A percentile compares a stretch with the other conserved stretches of the same genome.
Evolutionary conservation across 164 flowering plant genomes (phyloP).

Genomic region (Platanus orientalis): DNA sequence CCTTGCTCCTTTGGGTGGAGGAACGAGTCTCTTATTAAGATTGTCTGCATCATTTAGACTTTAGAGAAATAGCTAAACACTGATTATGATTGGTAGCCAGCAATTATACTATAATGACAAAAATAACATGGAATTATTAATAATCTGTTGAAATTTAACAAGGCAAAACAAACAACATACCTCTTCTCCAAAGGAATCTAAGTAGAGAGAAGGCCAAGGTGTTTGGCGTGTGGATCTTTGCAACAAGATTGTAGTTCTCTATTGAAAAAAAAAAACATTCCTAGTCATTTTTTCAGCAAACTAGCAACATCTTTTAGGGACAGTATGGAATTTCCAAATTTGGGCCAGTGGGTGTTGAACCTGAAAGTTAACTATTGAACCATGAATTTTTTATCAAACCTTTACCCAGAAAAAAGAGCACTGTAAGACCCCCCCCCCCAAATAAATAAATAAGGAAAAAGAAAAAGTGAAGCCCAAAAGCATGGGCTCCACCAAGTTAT

Average conservation of each 20-base stretch:
- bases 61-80: background rate
- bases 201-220: slow-evolving; percentile 89
- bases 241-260: slow-evolving; percentile 85
- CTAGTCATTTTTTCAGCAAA: background rate
- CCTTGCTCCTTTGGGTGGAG: no score
- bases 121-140: background rate
- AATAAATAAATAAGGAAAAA: no score
- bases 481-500: no score
- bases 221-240: slow-evolving; percentile 80
- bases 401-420: no score
- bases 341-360: no score
- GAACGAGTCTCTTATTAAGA: no score
- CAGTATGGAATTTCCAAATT: no score
- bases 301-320: background rate
- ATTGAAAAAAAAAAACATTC: slow-evolving; percentile 8
- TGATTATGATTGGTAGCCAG: background rate
- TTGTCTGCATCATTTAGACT: no score
- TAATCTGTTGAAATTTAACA: background rate
- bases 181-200: slow-evolving; percentile 98
- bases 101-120: background rate
- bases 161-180: slow-evolving; percentile 26
- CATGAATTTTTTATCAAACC: no score
- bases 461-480: no score
- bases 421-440: no score
- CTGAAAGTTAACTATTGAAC: no score